Base-by-base conservation (phyloP, 2,329 filamentous ascomycete species). In the Paramyrothecium roridum region DNA sequence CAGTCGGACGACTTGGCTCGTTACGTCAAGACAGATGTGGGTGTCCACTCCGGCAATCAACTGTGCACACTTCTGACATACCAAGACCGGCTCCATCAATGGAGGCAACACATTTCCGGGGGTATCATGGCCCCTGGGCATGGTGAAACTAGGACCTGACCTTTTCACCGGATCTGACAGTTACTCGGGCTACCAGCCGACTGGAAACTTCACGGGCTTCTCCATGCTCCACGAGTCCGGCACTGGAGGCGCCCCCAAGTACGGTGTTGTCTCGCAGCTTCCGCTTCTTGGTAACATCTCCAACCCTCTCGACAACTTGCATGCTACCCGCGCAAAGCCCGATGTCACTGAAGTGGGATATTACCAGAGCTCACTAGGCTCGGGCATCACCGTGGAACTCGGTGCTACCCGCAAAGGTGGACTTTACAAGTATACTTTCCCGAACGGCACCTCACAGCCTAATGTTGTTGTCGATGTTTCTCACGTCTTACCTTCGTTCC, bases 221-320 rank as follows among this genome's bases (percentile, higher is more conserved):
- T 83, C 80, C 56, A 76, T 87, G 79, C 81, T 87, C 63, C 85
- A 88, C 60, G 84, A 87, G 64, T 82, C 80, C 57, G 85, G 86
- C 3, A 90, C 86, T 0, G 87, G 87, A 8, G 87, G 87, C 2
- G 84, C 84, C 2, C 85, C 87, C 1, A 89, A 89, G 66, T 90
- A 89, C 57, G 87, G 87, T 4, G 83, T 87, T 2, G 80, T 86
- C 33, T 75, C 81, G 2, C 84, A 86, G 67, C 75, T 86, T 68
- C 84, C 82, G 0, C 68, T 83, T 1, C 62, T 79, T 0, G 82
- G 81, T 0, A 65, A 65, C 17, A 68, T 85, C 46, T 62, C 60
- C 8, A 80, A 88, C 55, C 84, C 85, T 2, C 70, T 88, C 4
- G 78, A 82, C 58, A 72, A 81, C 58, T 73, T 82, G 34, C 82